Evolutionary conservation across 805 yeast genomes (phyloP), one percentile per base, ranked within the genome.

Genomic region (Kuraishia ogatae): DNA sequence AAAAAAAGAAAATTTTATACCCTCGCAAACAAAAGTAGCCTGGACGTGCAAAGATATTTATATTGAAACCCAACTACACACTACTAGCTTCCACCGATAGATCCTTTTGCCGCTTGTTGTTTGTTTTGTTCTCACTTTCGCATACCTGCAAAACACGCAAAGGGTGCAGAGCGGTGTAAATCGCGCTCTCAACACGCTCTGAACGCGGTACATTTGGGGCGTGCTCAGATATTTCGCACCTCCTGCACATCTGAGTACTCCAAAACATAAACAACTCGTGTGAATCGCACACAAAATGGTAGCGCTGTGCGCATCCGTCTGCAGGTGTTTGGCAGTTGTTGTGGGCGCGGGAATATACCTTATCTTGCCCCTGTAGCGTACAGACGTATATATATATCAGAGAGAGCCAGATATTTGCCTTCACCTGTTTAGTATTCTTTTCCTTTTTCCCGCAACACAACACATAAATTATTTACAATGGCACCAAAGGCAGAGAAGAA

Each of bases 401-500:
- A 20, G 22, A 43, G 10, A n/a, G 39, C 29, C 43, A 35, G 43
- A 8, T 35, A 35, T 35, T 35, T 35, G 7, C 17, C 43, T 35
- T 15, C 43, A 4, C n/a, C 17, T 35, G 43, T 35, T 35, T 35
- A 11, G 43, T 35, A 13, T 59, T 54, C 62, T 56, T 19, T 46
- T 28, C 49, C 54, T 54, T 56, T 53, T 56, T 55, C 57, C 29
- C 35, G 19, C 13, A 6, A 19, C 20, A 26, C 17, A n/a, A 48
- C 24, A 28, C 24, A 23, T 13, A 22, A n/a, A 22, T 54, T 6
- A 17, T 48, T n/a, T 29, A 29, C 55, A 51, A 84, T 83, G 87
- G 86, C 87, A 65, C 85, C 86, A 74, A 77, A 76, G 69, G 80
- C 81, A 64, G 80, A 76, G 68, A 77, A 76, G 77, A 78, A 78